A percentile compares a stretch with the other conserved stretches of the same genome.
These are phyloP conservation scores for Physaria fendleri DNA, from an alignment of 345 rosid species.

Conservation along the genomic window DNA sequence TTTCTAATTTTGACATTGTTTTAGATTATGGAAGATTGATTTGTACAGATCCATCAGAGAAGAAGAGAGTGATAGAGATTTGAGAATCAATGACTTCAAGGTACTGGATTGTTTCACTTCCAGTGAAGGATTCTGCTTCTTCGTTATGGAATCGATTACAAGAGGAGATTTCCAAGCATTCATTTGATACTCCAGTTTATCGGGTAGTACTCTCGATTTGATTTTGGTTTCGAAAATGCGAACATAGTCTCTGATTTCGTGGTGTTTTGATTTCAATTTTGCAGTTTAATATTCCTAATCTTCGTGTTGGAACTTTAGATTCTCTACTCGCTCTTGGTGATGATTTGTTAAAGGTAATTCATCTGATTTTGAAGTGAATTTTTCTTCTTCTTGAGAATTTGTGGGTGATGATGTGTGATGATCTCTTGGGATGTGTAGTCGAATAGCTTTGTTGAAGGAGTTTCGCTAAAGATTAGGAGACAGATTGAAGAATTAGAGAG, in stretches of 20 bases:
- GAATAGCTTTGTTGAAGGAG: slow-evolving; percentile 84
- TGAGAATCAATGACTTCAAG: slow-evolving; percentile 61
- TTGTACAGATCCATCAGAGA: slow-evolving; percentile 24
- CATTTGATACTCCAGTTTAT: too few species aligned
- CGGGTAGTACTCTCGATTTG: too few species aligned
- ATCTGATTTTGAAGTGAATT: background rate
- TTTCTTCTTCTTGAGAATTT: background rate
- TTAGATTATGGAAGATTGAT: slow-evolving; percentile 19
- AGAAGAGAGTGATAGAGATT: slow-evolving; percentile 18
- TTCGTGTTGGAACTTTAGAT: slow-evolving; percentile 96
- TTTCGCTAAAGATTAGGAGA: slow-evolving; percentile 89
- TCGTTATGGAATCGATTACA: too few species aligned
- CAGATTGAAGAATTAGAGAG: slow-evolving; percentile 98
- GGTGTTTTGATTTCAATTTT: slow-evolving; percentile 3
- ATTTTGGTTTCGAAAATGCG: background rate
- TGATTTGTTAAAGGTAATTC: slow-evolving; percentile 72
- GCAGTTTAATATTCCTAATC: slow-evolving; percentile 94
- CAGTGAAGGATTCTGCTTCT: slow-evolving; percentile 80
- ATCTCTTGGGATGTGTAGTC: slow-evolving; percentile 51
- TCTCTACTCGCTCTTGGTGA: slow-evolving; percentile 93
- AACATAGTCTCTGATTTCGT: background rate
- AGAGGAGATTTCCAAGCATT: too few species aligned
- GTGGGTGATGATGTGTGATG: background rate
- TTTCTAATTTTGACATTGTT: slow-evolving; percentile 25
- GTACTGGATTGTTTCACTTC: slow-evolving; percentile 89